phyloP scores from a whole-genome alignment of 805 yeast species.

The Zygotorulaspora danielsina region DNA sequence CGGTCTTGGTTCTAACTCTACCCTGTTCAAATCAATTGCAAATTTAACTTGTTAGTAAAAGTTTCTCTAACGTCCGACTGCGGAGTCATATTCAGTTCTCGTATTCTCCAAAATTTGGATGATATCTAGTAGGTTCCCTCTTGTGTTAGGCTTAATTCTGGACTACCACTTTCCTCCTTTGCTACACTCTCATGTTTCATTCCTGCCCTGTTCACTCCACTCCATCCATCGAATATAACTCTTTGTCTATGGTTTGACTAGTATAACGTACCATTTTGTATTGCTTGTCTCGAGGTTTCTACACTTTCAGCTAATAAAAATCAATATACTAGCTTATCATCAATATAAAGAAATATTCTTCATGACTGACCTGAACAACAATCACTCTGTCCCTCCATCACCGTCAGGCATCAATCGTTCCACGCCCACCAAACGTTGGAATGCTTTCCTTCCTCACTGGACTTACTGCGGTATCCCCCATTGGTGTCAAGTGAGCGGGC shows the following conservation, averaged over 20 bases:
- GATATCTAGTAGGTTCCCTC: no score
- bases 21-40: constrained; percentile 53
- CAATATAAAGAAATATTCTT: neutral
- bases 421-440: no score
- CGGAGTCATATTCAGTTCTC: neutral
- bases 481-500: no score
- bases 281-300: constrained; percentile 28
- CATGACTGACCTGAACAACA: no score
- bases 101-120: neutral
- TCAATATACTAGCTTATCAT: neutral
- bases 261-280: constrained; percentile 30
- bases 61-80: neutral
- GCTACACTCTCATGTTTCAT: no score
- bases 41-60: constrained; percentile 20
- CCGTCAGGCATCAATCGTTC: no score
- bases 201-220: no score
- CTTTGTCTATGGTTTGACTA: neutral
- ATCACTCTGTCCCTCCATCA: no score
- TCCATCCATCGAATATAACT: constrained; percentile 3
- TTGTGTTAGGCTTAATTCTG: no score
- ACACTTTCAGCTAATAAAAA: neutral
- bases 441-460: no score
- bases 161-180: neutral
- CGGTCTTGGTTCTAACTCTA: constrained; percentile 99
- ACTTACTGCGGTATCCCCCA: no score